phyloP scores from a whole-genome alignment of 495 filamentous ascomycete species.

The Penicillium malachiteum region DNA sequence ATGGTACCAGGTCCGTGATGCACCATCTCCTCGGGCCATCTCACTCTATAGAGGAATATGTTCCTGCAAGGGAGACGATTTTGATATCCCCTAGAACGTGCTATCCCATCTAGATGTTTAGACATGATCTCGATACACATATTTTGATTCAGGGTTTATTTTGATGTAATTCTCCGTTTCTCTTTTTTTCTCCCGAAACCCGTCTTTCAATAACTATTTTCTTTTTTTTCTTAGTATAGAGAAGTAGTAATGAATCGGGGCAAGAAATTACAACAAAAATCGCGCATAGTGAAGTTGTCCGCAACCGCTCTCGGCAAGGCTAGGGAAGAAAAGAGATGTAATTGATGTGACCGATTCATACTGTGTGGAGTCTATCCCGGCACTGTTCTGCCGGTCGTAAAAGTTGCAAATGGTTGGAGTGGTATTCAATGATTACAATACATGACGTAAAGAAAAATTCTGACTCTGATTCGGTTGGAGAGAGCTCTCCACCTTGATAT shows the following conservation, averaged over 20 bases:
- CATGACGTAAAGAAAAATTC: too few species aligned
- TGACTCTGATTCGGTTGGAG: not conserved
- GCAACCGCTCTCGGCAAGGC: slow-evolving; percentile 22
- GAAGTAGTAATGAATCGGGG: not conserved
- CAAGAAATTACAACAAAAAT: slow-evolving; percentile 23
- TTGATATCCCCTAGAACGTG: slow-evolving; percentile 6
- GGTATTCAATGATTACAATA: not conserved
- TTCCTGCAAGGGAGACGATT: slow-evolving; percentile 21
- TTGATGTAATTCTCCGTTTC: not conserved
- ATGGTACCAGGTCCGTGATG: not conserved
- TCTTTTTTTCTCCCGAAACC: not conserved
- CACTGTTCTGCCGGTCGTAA: slow-evolving; percentile 17
- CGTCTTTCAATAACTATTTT: not conserved
- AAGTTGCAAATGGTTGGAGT: not conserved
- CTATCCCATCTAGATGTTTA: not conserved
- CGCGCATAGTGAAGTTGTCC: slow-evolving; percentile 31
- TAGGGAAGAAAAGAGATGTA: not conserved
- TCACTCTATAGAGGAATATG: slow-evolving; percentile 19
- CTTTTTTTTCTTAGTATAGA: not conserved
- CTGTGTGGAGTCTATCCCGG: slow-evolving; percentile 16
- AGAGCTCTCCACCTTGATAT: not conserved
- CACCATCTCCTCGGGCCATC: slow-evolving; percentile 10
- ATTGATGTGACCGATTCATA: slow-evolving; percentile 11
- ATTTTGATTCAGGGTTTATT: slow-evolving; percentile 6
- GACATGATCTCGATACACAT: too few species aligned